phyloP scores from a whole-genome alignment of 129 eudicot genomes.

The Flaveria robusta region DNA sequence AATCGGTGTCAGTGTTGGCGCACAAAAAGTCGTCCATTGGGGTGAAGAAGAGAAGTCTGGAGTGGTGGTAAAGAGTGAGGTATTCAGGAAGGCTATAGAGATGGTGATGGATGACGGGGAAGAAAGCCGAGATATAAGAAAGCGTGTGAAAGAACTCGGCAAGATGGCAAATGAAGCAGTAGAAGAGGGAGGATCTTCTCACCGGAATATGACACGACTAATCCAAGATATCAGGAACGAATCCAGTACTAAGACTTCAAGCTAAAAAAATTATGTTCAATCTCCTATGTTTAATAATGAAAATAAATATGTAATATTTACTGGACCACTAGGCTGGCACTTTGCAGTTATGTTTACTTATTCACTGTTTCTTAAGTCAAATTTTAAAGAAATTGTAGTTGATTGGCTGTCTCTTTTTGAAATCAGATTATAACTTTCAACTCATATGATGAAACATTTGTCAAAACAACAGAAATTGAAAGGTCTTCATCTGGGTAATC shows the following conservation, averaged over 20 bases:
- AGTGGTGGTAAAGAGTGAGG: conserved; percentile 38
- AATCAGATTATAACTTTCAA: too few relatives aligned
- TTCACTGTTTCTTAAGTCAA: too few relatives aligned
- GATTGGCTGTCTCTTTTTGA: too few relatives aligned
- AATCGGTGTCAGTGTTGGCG: conserved; percentile 54
- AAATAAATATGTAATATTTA: too few relatives aligned
- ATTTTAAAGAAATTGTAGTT: too few relatives aligned
- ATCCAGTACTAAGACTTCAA: neutral
- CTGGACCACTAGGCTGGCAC: too few relatives aligned
- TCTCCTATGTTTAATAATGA: neutral
- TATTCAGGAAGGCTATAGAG: conserved; percentile 40
- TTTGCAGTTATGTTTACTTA: too few relatives aligned
- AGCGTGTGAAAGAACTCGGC: conserved; percentile 37
- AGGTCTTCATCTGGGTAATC: too few relatives aligned
- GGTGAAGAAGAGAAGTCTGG: conserved; percentile 42
- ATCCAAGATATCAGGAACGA: conserved; percentile 40
- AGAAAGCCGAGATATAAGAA: conserved; percentile 43
- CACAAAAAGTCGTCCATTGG: conserved; percentile 29
- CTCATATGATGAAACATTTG: too few relatives aligned
- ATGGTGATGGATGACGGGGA: conserved; percentile 36
- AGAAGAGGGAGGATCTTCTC: conserved; percentile 49
- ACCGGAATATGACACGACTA: conserved; percentile 31
- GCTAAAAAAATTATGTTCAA: conserved; percentile 18
- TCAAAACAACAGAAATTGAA: too few relatives aligned
- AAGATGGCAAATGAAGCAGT: conserved; percentile 36